A percentile compares a stretch with the other conserved stretches of the same genome.
Evolutionary conservation across 2,329 filamentous ascomycete species (phyloP).

Genomic region (Clonostachys rosea): DNA sequence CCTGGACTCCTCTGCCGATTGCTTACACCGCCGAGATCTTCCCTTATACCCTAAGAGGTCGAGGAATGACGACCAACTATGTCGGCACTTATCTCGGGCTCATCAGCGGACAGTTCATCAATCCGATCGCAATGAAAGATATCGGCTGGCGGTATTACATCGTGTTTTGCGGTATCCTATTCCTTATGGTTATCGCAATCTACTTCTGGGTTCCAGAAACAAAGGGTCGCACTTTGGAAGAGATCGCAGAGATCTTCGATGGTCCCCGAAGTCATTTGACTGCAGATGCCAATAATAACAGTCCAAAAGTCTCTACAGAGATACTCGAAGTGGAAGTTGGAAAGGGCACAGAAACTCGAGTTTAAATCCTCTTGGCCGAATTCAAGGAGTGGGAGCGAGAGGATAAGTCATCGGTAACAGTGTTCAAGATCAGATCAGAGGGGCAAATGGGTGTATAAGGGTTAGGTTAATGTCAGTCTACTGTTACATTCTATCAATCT

Average conservation of each 20-base stretch:
- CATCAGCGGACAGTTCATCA: slow-evolving; percentile 27
- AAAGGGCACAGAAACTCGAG: no score
- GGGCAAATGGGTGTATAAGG: no score
- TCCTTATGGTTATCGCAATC: slow-evolving; percentile 9
- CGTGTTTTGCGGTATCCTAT: slow-evolving; percentile 3
- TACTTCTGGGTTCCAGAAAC: slow-evolving; percentile 21
- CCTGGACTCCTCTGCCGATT: slow-evolving; percentile 39
- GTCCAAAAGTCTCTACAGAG: no score
- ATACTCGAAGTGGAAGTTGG: no score
- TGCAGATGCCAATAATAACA: no score
- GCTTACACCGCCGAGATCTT: slow-evolving; percentile 35
- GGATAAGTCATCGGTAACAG: no score
- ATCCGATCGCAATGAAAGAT: slow-evolving; percentile 13
- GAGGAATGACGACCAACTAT: slow-evolving; percentile 37
- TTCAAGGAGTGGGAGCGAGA: no score
- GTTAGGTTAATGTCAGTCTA: no score
- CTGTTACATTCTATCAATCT: no score
- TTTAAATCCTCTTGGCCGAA: no score
- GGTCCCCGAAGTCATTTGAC: no score
- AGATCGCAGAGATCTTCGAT: slow-evolving; percentile 14
- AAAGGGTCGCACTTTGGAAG: slow-evolving; percentile 9
- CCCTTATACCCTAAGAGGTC: slow-evolving; percentile 26
- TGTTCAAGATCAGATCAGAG: no score
- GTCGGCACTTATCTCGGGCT: slow-evolving; percentile 27
- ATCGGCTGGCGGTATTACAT: slow-evolving; percentile 12